Base-by-base conservation (phyloP, 2,329 filamentous ascomycete genomes). In the Talaromyces marneffei region DNA sequence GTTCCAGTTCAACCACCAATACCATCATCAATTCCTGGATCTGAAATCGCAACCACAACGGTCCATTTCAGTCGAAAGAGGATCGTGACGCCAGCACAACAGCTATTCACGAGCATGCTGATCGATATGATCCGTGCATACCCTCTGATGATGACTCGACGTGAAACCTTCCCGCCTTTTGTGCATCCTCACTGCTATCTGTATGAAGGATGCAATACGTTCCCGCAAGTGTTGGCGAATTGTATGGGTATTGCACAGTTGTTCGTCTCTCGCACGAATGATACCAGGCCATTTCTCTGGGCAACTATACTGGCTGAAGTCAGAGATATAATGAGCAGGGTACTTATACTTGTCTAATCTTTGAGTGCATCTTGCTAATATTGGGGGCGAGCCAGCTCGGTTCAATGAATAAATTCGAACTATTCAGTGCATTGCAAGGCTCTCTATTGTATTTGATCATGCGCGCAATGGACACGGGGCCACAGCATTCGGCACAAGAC, bases 101-200 rank as follows among this genome's bases (percentile, higher is more conserved):
- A 58, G 10, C 16, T 58, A 8, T 62, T 59, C 40, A 58, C 60
- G 18, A 54, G 25, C 23, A 62, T 62, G 60, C 40, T 62, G 6
- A 56, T 59, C 7, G 60, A 62, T 20, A 62, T 62, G 55, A 62
- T 62, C 9, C 60, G 56, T 3, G 48, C 60, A 20, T 62, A 59
- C 10, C 60, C 60, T 9, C 56, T 59, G 9, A 62, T 62, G 60
- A 62, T 62, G 60, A 62, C 57, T 25, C 55, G 60, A 10, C 60
- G 60, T 20, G 55, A 62, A 39, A 62, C 56, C 4, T 62, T 62
- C 14, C 60, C 60, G 14, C 60, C 60, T 7, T 62, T 62, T 53
- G 23, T 62, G n/a, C 60, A 62, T 27, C 56, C 60, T 7, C 42
- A 48, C 33, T 58, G 48, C 23, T 44, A 55, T 18, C n/a, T 54